Base-by-base conservation (phyloP, 2,329 filamentous ascomycete genomes). In the Diaporthe velutina region DNA sequence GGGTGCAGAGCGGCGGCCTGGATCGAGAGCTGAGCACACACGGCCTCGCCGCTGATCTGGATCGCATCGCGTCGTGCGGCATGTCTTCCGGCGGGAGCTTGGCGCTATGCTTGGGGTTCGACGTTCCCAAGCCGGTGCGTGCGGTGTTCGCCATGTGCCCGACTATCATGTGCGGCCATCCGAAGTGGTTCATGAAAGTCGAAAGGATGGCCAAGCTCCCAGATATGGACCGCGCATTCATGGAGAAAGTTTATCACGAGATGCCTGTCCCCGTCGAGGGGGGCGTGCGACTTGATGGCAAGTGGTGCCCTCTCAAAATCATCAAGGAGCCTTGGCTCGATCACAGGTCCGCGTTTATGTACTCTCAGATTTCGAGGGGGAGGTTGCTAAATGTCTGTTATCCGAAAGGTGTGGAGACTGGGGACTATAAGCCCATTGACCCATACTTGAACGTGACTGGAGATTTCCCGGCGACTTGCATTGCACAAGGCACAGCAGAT, bases 271-370 rank as follows among this genome's bases (percentile, higher is more conserved):
- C 38, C 4, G 58, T 61, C 17, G 58, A 61, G 12, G 38, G 58
- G 38, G 58, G 13, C 4, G 58, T 42, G n/a, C n/a, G 38, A 12
- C 58, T 61, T 2, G 17, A 45, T 30, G 58, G 58, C n/a, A 25
- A 61, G 38, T 61, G 58, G 58, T 45, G 38, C 58, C 58, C 25
- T 30, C 58, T 61, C 38, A 61, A 12, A 12, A 58, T 58, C 19
- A 58, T 58, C 55, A 58, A 58, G 13, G 55, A 58, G 58, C 58
- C 38, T 13, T 61, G 58, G 38, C 58, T 61, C 58, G n/a, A 17
- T n/a, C 38, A 25, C 13, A 28, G 58, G 15, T 4, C 58, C 6
- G n/a, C 58, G 13, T 61, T 61, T 15, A 61, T 45, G 58, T 45
- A 61, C 15, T 10, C 58, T 30, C 58, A 30, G 3, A 30, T 61